Evolutionary conservation across 768 basidiomycete genomes (phyloP).

Genomic region (Suillus americanus): DNA sequence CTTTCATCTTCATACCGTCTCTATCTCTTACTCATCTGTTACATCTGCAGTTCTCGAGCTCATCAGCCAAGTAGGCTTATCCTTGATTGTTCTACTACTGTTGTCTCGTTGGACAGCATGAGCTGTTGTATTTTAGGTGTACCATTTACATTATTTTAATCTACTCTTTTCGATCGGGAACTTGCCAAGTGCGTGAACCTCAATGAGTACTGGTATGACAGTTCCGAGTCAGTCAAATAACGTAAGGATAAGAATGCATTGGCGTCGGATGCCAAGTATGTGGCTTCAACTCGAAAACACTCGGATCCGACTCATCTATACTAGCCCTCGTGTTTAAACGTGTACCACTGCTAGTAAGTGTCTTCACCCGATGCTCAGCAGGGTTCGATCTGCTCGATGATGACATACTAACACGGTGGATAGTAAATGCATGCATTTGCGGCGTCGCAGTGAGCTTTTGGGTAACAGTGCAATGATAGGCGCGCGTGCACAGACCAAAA

Average conservation of each 20-base stretch:
- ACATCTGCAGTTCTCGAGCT: conserved; percentile 41
- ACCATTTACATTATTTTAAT: conserved; percentile 32
- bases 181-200: neutral
- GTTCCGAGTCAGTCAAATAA: neutral
- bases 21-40: conserved; percentile 11
- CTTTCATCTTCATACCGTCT: neutral
- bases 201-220: neutral
- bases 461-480: neutral
- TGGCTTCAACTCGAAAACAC: neutral
- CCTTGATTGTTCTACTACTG: conserved; percentile 17
- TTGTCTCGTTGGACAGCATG: conserved; percentile 4
- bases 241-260: neutral
- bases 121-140: conserved; percentile 35
- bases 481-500: neutral
- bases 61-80: conserved; percentile 39
- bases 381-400: neutral
- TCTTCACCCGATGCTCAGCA: neutral
- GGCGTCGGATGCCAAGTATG: neutral
- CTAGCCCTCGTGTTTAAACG: too few species aligned
- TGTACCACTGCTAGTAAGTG: neutral
- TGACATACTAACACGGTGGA: neutral
- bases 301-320: neutral
- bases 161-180: conserved; percentile 9
- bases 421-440: neutral
- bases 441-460: neutral